These are phyloP conservation scores for Penicillium sp. DNA, from an alignment of 2,329 filamentous ascomycete genomes.

Conservation along the genomic window DNA sequence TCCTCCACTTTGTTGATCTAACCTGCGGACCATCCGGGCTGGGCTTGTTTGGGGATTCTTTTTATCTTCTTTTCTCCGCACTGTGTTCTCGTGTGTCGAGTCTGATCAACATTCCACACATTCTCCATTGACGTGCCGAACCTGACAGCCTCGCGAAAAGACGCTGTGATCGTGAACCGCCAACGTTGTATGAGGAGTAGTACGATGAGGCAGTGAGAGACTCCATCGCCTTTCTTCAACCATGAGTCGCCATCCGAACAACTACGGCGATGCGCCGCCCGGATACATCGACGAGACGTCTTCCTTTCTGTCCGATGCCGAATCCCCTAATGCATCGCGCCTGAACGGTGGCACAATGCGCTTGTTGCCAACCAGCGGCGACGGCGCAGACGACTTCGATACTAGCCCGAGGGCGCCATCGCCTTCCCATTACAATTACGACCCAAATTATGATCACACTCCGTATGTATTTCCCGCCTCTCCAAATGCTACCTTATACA, in stretches of 20 bases:
- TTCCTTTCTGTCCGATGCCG: conserved; percentile 33
- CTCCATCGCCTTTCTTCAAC: conserved; percentile 15
- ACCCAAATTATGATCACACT: conserved; percentile 30
- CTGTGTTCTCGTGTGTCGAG: neutral
- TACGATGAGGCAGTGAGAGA: conserved; percentile 24
- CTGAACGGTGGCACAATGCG: conserved; percentile 47
- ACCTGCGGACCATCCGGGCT: conserved; percentile 17
- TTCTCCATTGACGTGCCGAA: conserved; percentile 15
- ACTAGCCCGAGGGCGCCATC: conserved; percentile 29
- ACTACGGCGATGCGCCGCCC: conserved; percentile 47
- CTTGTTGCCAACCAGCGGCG: conserved; percentile 44
- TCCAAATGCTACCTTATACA: conserved; percentile 17
- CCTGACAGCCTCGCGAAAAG: conserved; percentile 5
- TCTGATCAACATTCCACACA: conserved; percentile 14
- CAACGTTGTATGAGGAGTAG: neutral
- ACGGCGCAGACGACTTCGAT: conserved; percentile 37
- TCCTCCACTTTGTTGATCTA: conserved; percentile 27
- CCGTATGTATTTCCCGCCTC: conserved; percentile 39
- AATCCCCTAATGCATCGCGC: conserved; percentile 29
- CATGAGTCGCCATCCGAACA: conserved; percentile 34
- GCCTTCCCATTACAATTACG: conserved; percentile 31
- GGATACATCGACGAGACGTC: conserved; percentile 37
- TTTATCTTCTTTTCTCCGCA: conserved; percentile 6
- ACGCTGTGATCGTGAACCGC: neutral
- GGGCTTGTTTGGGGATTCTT: conserved; percentile 8